phyloP scores from a whole-genome alignment of 495 filamentous ascomycete species.

The Baudoinia panamericana region DNA sequence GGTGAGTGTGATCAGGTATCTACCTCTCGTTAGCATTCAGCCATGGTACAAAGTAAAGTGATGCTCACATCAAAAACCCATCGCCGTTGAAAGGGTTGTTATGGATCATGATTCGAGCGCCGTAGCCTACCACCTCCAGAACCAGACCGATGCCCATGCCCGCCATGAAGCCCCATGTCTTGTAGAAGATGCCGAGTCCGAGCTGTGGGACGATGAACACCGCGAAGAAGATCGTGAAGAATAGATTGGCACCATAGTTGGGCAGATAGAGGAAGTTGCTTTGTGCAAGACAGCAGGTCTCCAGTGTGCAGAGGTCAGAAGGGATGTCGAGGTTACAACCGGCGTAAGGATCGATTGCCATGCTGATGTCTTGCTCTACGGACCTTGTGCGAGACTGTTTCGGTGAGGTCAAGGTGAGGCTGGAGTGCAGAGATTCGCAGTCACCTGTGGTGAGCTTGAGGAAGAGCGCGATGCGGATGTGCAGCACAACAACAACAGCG shows the following conservation, averaged over 20 bases:
- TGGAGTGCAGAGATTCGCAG: too few relatives aligned
- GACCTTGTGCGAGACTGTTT: background rate
- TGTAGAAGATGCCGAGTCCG: conserved; percentile 29
- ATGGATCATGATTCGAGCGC: conserved; percentile 29
- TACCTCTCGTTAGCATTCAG: background rate
- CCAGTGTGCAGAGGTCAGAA: conserved; percentile 8
- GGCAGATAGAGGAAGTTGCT: conserved; percentile 27
- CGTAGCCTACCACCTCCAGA: conserved; percentile 34
- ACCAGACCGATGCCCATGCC: conserved; percentile 29
- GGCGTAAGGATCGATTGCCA: conserved; percentile 15
- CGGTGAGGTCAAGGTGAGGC: background rate
- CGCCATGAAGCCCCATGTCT: conserved; percentile 34
- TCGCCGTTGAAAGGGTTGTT: conserved; percentile 29
- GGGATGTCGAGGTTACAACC: conserved; percentile 8
- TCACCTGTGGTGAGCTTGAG: too few relatives aligned
- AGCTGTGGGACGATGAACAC: conserved; percentile 26
- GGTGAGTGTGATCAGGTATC: conserved; percentile 48
- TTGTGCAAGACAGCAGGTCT: conserved; percentile 19
- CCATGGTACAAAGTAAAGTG: background rate
- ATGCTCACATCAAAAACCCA: conserved; percentile 26
- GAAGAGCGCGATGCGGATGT: too few relatives aligned
- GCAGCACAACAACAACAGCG: too few relatives aligned
- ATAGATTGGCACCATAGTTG: conserved; percentile 28
- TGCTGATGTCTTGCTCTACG: conserved; percentile 2
- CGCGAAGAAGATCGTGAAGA: conserved; percentile 30